phyloP scores from a whole-genome alignment of 148 eudicot genomes.

The Dianthus caryophyllus region DNA sequence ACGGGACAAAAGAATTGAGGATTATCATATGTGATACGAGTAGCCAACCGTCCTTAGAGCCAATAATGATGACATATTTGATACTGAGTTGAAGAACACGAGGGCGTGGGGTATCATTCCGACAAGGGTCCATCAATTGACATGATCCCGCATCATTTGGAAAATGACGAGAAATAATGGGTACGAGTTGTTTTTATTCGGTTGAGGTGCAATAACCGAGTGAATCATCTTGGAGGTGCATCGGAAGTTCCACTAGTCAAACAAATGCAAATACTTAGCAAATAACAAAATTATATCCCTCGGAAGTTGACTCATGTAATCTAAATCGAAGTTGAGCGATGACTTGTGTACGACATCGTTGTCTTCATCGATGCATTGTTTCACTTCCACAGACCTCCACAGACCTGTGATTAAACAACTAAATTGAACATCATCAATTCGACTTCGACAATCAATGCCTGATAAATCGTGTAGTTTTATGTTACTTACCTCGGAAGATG shows the following conservation, averaged over 20 bases:
- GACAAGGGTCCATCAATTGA: conserved; percentile 7
- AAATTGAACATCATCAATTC: too few relatives aligned
- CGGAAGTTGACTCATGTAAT: neutral
- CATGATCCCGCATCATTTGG: conserved; percentile 1
- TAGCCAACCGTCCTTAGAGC: conserved; percentile 21
- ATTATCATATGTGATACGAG: neutral
- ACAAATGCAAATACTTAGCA: conserved; percentile 10
- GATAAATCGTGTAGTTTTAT: neutral
- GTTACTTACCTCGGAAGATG: neutral
- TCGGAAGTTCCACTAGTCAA: conserved; percentile 21
- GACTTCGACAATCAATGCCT: too few relatives aligned
- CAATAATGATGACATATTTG: neutral
- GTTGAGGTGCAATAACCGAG: neutral
- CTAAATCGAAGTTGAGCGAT: too few relatives aligned
- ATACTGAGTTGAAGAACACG: neutral
- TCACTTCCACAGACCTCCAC: too few relatives aligned
- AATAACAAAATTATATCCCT: neutral
- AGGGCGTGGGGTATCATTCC: neutral
- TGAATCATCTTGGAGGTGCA: conserved; percentile 5
- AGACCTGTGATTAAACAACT: too few relatives aligned
- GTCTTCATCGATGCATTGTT: too few relatives aligned
- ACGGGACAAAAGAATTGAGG: conserved; percentile 14
- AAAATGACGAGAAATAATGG: conserved; percentile 14
- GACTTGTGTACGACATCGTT: too few relatives aligned
- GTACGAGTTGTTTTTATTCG: neutral